These are phyloP conservation scores for Candida glucosophila DNA, from an alignment of 1,139 yeast species.

Conservation along the genomic window DNA sequence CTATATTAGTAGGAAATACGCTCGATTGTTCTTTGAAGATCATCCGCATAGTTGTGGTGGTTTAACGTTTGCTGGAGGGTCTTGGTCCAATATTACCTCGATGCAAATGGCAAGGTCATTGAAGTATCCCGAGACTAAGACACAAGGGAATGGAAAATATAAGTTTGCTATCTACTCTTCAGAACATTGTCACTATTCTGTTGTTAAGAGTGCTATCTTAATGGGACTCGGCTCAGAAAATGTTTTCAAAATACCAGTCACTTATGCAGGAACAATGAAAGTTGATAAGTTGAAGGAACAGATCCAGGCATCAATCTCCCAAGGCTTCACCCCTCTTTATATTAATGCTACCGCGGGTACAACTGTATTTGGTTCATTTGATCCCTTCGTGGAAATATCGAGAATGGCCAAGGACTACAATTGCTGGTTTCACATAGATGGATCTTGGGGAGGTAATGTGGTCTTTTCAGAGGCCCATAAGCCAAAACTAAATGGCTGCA, in stretches of 20 bases:
- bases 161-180: slow-evolving; percentile 68
- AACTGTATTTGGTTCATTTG: slow-evolving; percentile 81
- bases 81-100: slow-evolving; percentile 78
- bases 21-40: slow-evolving; percentile 47
- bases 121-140: slow-evolving; percentile 62
- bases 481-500: slow-evolving; percentile 46
- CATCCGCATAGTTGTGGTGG: slow-evolving; percentile 59
- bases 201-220: slow-evolving; percentile 74
- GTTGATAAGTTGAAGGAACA: slow-evolving; percentile 35
- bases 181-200: slow-evolving; percentile 71
- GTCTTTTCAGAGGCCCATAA: slow-evolving; percentile 50
- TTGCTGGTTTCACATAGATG: slow-evolving; percentile 79
- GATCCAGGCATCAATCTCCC: slow-evolving; percentile 32
- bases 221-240: slow-evolving; percentile 61
- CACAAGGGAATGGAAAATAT: slow-evolving; percentile 43
- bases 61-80: slow-evolving; percentile 79
- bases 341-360: slow-evolving; percentile 85
- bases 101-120: slow-evolving; percentile 69
- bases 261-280: slow-evolving; percentile 51
- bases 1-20: slow-evolving; percentile 60
- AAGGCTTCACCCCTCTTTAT: slow-evolving; percentile 67
- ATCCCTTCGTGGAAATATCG: slow-evolving; percentile 52
- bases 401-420: slow-evolving; percentile 44
- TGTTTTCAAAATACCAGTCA: slow-evolving; percentile 57
- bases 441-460: slow-evolving; percentile 89